phyloP scores from a whole-genome alignment of 1,284 basidiomycete genomes.

The Malassezia dermatis region DNA sequence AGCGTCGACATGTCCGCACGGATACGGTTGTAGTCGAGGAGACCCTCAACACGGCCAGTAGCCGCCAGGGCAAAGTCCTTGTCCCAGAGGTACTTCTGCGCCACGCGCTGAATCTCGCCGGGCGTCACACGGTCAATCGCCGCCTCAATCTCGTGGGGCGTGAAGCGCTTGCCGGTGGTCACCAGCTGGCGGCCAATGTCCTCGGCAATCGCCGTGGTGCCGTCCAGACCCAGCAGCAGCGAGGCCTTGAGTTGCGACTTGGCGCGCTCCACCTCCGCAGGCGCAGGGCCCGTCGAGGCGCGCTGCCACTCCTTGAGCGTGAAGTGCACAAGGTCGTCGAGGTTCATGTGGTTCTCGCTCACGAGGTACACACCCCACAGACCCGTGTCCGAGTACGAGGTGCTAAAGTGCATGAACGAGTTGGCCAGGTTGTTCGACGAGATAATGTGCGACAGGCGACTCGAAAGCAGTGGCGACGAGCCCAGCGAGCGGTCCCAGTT shows the following conservation, averaged over 20 bases:
- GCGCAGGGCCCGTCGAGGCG: slow-evolving; percentile 77
- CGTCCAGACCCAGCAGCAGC: slow-evolving; percentile 79
- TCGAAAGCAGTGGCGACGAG: slow-evolving; percentile 76
- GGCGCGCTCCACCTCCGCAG: slow-evolving; percentile 83
- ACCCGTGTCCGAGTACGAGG: slow-evolving; percentile 98
- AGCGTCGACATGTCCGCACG: slow-evolving; percentile 47
- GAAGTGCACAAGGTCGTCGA: slow-evolving; percentile 90
- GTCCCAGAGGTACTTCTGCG: slow-evolving; percentile 94
- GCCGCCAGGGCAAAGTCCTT: slow-evolving; percentile 55
- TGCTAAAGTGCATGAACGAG: slow-evolving; percentile 99
- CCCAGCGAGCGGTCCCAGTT: slow-evolving; percentile 99
- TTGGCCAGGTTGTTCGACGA: slow-evolving; percentile 93
- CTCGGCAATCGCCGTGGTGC: slow-evolving; percentile 90
- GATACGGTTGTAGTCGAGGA: slow-evolving; percentile 53
- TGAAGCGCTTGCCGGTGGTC: slow-evolving; percentile 67
- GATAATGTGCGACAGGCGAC: slow-evolving; percentile 80
- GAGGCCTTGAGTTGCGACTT: slow-evolving; percentile 97
- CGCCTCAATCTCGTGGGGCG: slow-evolving; percentile 85
- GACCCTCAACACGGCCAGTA: slow-evolving; percentile 73
- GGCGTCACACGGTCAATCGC: slow-evolving; percentile 78
- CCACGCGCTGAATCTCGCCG: slow-evolving; percentile 86
- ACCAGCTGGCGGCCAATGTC: slow-evolving; percentile 96
- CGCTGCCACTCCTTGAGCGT: slow-evolving; percentile 93
- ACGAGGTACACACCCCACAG: slow-evolving; percentile 95
- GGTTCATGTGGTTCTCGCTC: slow-evolving; percentile 73